These are phyloP conservation scores for Thymus mandschuricus DNA, from an alignment of 257 asterid genomes.

Conservation along the genomic window DNA sequence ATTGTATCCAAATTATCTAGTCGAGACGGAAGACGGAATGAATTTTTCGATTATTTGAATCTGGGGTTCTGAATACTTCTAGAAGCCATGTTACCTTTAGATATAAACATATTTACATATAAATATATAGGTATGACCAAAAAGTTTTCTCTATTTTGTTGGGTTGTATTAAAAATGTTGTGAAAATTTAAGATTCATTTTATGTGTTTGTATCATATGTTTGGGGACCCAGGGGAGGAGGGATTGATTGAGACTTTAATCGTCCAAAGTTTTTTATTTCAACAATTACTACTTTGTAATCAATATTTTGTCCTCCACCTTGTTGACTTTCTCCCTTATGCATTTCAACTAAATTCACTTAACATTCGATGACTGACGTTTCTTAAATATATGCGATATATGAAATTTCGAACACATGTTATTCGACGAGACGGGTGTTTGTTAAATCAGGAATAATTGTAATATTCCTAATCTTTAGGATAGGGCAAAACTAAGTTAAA, in stretches of 20 bases:
- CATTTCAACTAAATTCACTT: background rate
- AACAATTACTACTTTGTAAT: background rate
- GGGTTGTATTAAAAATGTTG: background rate
- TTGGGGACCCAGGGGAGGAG: background rate
- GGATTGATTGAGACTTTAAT: conserved; percentile 7
- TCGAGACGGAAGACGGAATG: background rate
- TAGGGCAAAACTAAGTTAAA: too few relatives aligned
- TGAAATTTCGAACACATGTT: too few relatives aligned
- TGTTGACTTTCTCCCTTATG: background rate
- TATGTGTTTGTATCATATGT: background rate
- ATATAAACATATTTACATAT: background rate
- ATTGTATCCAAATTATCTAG: background rate
- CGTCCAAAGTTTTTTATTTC: background rate
- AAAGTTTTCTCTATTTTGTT: conserved; percentile 13
- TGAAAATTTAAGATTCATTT: conserved; percentile 16
- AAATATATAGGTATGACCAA: background rate
- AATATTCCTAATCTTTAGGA: too few relatives aligned
- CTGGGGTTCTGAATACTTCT: too few relatives aligned
- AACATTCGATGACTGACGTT: too few relatives aligned
- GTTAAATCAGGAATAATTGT: too few relatives aligned
- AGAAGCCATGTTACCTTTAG: conserved; percentile 6
- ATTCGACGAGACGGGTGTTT: too few relatives aligned
- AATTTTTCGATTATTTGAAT: background rate
- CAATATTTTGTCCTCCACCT: background rate
- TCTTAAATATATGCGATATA: too few relatives aligned